Evolutionary conservation across 306 rosid genomes (phyloP).

Genomic region (Quercus gilva): DNA sequence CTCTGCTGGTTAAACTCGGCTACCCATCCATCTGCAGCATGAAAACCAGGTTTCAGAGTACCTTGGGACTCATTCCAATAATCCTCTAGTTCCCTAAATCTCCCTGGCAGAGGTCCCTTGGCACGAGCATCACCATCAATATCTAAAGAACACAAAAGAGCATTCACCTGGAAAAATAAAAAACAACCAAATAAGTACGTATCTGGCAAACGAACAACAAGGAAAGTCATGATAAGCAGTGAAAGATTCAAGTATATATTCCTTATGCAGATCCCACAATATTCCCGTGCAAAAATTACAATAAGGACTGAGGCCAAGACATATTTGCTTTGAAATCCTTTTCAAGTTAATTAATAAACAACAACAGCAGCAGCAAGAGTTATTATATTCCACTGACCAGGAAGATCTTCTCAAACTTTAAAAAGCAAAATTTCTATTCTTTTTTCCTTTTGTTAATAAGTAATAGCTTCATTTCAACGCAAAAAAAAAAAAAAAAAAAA

Average conservation of each 20-base stretch:
- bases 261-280: background rate
- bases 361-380: background rate
- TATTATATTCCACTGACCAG: background rate
- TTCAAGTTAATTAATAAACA: background rate
- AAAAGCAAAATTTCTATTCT: background rate
- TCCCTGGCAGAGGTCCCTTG: conserved; percentile 60
- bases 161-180: conserved; percentile 68
- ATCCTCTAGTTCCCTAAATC: conserved; percentile 74
- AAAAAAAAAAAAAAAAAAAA: too few species aligned
- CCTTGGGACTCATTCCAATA: conserved; percentile 98
- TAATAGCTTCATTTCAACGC: too few species aligned
- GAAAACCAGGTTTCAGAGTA: conserved; percentile 52
- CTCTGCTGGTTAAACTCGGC: conserved; percentile 65
- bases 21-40: conserved; percentile 75
- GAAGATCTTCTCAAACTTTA: background rate
- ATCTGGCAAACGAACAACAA: conserved; percentile 13
- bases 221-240: conserved; percentile 10
- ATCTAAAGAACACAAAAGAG: conserved; percentile 85
- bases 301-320: background rate
- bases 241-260: background rate
- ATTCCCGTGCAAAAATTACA: background rate
- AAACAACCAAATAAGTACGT: conserved; percentile 12
- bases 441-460: too few species aligned
- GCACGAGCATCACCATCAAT: conserved; percentile 57
- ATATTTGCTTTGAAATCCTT: background rate